Evolutionary conservation across 202 grass and related monocot species (phyloP).

Genomic region (Elaeis oleifera): DNA sequence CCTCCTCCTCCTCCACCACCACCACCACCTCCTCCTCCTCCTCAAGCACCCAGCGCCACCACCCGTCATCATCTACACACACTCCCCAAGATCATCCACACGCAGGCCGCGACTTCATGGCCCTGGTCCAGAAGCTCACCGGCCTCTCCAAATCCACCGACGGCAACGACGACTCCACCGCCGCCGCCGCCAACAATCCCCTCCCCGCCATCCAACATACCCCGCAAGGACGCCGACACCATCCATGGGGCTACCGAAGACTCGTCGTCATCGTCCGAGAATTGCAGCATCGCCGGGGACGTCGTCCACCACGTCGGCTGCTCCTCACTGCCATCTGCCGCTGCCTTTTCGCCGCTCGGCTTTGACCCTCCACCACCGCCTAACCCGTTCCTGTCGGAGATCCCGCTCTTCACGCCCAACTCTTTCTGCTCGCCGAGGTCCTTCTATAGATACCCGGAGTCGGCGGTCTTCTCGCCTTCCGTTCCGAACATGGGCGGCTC

Average conservation of each 20-base stretch:
- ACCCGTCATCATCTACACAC: conserved; percentile 55
- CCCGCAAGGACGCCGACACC: not conserved
- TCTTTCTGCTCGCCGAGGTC: conserved; percentile 20
- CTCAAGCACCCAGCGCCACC: not conserved
- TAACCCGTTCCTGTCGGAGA: conserved; percentile 36
- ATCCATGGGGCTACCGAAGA: conserved; percentile 8
- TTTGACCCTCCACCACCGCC: conserved; percentile 22
- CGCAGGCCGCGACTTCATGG: conserved; percentile 53
- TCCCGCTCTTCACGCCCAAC: conserved; percentile 34
- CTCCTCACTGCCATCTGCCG: too few species aligned
- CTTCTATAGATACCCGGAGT: conserved; percentile 30
- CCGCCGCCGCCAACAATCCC: not conserved
- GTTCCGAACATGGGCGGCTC: conserved; percentile 16
- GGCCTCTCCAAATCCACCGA: conserved; percentile 21
- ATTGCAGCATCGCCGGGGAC: conserved; percentile 14
- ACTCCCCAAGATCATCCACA: conserved; percentile 54
- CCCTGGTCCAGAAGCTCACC: conserved; percentile 72
- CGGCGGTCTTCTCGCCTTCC: conserved; percentile 9
- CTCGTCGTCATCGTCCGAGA: conserved; percentile 40
- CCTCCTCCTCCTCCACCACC: conserved; percentile 28
- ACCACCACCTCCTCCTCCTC: conserved; percentile 24
- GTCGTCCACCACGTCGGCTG: too few species aligned
- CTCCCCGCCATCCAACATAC: not conserved
- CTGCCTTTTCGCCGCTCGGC: not conserved
- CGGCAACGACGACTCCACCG: not conserved